These are phyloP conservation scores for Chlamydomonas sphaeroides DNA, from an alignment of 139 green algal genomes.

Conservation along the genomic window DNA sequence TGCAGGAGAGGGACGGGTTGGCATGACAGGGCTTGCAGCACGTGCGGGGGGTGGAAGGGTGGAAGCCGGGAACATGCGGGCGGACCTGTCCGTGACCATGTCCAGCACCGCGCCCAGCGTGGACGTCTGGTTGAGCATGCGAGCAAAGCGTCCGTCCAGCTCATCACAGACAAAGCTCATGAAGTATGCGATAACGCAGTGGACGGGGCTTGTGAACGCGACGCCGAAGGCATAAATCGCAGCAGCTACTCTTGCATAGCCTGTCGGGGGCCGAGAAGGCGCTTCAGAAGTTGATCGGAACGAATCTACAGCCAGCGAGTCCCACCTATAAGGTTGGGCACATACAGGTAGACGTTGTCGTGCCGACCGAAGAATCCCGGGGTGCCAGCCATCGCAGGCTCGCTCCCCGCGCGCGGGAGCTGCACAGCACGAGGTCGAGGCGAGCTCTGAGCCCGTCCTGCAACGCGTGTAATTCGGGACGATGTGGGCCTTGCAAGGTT, in stretches of 20 bases:
- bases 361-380: conserved; percentile 76
- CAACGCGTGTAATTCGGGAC: too few species aligned
- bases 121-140: conserved; percentile 85
- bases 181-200: conserved; percentile 73
- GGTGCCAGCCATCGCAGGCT: too few species aligned
- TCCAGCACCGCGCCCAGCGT: conserved; percentile 93
- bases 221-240: conserved; percentile 80
- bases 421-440: too few species aligned
- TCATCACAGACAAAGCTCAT: conserved; percentile 94
- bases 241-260: conserved; percentile 80
- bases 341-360: conserved; percentile 74
- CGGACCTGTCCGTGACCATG: conserved; percentile 95
- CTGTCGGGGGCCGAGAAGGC: conserved; percentile 55
- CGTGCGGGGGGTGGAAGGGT: too few species aligned
- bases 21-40: too few species aligned
- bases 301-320: neutral
- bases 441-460: too few species aligned
- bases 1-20: too few species aligned
- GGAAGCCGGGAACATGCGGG: neutral
- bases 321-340: conserved; percentile 91
- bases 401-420: too few species aligned
- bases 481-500: too few species aligned
- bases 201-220: conserved; percentile 60
- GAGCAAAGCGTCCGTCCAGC: conserved; percentile 90
- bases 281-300: too few species aligned